Percentiles rank a stretch among this genome's conserved stretches.
Conservation (phyloP, 257 asterid genomes). For the Capsicum chinense region DNA sequence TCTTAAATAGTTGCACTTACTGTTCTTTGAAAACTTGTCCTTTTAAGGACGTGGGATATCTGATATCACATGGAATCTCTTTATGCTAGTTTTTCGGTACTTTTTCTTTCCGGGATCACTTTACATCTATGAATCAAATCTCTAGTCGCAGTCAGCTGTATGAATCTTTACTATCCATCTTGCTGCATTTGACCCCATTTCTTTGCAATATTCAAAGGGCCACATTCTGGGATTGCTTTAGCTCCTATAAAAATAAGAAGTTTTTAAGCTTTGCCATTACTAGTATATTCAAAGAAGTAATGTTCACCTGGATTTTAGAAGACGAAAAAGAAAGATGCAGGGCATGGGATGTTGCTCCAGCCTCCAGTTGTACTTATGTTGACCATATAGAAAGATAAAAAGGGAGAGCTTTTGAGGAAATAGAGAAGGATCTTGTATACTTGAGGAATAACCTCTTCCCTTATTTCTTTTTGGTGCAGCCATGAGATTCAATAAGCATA, state of each 20-base stretch:
- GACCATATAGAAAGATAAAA: slow-evolving; percentile 12
- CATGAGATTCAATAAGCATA: slow-evolving; percentile 7
- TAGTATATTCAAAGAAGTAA: neutral
- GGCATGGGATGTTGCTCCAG: slow-evolving; percentile 17
- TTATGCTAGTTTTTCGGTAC: neutral
- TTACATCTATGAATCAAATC: slow-evolving; percentile 21
- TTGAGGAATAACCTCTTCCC: neutral
- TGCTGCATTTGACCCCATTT: neutral
- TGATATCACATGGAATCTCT: slow-evolving; percentile 10
- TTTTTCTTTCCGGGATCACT: neutral
- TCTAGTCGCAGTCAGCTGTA: slow-evolving; percentile 16
- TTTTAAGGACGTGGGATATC: neutral
- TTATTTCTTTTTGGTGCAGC: neutral
- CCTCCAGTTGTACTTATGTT: slow-evolving; percentile 2
- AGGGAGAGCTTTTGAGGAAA: neutral
- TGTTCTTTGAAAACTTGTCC: neutral
- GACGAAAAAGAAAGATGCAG: neutral
- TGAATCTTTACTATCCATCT: slow-evolving; percentile 19
- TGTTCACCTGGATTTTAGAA: too few relatives aligned
- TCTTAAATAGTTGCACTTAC: slow-evolving; percentile 1
- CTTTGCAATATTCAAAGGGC: slow-evolving; percentile 4
- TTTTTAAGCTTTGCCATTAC: neutral
- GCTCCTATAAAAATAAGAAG: neutral
- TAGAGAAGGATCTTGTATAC: neutral
- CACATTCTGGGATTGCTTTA: slow-evolving; percentile 8